Percentiles rank a stretch among this genome's conserved stretches.
Conservation (phyloP, 2,329 filamentous ascomycete species). For the Fusarium succisae region DNA sequence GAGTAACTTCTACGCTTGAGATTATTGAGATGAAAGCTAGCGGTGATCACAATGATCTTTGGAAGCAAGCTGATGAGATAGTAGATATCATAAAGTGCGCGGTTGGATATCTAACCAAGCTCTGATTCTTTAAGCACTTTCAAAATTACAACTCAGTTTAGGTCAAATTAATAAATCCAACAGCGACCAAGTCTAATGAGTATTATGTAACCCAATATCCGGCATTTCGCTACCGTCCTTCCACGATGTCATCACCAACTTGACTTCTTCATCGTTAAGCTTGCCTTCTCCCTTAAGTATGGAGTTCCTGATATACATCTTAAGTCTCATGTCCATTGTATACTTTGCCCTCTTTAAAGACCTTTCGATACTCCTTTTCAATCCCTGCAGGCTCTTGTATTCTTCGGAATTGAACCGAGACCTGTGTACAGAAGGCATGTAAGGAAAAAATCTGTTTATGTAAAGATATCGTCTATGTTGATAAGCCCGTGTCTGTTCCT, state of each 20-base stretch:
- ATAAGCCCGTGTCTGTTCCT: background rate
- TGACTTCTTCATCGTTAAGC: background rate
- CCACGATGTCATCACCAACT: background rate
- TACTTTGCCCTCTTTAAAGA: background rate
- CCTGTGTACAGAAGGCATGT: background rate
- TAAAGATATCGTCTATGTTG: background rate
- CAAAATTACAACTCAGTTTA: rapidly evolving
- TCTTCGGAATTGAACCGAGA: too few relatives aligned
- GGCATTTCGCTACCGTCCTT: background rate
- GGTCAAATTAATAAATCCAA: background rate
- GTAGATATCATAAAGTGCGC: background rate
- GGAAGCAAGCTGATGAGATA: background rate
- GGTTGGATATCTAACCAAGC: background rate
- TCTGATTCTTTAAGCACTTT: background rate
- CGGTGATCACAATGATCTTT: constrained; percentile 2
- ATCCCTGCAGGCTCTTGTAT: too few relatives aligned
- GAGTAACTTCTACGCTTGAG: background rate
- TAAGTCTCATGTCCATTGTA: background rate
- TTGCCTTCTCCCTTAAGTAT: background rate
- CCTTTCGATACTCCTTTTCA: too few relatives aligned
- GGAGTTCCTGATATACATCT: background rate
- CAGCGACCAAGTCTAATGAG: background rate
- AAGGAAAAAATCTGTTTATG: background rate
- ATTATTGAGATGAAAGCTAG: background rate
- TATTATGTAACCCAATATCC: background rate